Percentiles rank a stretch among this genome's conserved stretches.
Evolutionary conservation across 2,329 filamentous ascomycete genomes (phyloP).

Genomic region (Davidsoniella virescens): DNA sequence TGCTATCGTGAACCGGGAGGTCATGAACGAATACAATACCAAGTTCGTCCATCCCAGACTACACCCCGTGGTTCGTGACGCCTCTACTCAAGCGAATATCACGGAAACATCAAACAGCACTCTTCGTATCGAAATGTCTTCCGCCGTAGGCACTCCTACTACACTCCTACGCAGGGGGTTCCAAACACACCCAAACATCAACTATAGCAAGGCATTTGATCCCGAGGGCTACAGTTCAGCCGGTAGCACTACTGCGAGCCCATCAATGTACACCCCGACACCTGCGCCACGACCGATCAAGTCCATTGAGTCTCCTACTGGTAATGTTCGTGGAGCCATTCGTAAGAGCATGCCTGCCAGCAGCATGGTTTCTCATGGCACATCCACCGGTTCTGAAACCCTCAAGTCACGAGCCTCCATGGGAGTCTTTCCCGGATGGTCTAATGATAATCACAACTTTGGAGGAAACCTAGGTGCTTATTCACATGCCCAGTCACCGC

Average conservation of each 20-base stretch:
- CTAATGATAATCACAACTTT: slow-evolving; percentile 19
- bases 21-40: slow-evolving; percentile 86
- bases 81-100: slow-evolving; percentile 59
- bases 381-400: slow-evolving; percentile 1
- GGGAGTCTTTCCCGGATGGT: neutral
- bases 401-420: slow-evolving; percentile 4
- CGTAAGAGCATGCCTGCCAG: slow-evolving; percentile 8
- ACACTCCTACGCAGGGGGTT: slow-evolving; percentile 60
- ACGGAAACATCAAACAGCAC: slow-evolving; percentile 25
- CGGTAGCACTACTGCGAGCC: slow-evolving; percentile 21
- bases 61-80: slow-evolving; percentile 62
- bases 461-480: slow-evolving; percentile 71
- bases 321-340: neutral
- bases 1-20: slow-evolving; percentile 72
- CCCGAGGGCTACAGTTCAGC: slow-evolving; percentile 30
- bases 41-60: slow-evolving; percentile 87
- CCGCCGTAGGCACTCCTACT: slow-evolving; percentile 33
- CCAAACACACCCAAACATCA: slow-evolving; percentile 66
- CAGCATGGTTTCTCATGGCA: slow-evolving; percentile 5
- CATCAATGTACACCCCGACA: slow-evolving; percentile 23
- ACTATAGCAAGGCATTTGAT: slow-evolving; percentile 57
- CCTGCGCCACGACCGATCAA: slow-evolving; percentile 1
- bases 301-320: slow-evolving; percentile 5
- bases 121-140: slow-evolving; percentile 22
- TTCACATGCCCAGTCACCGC: slow-evolving; percentile 63